Evolutionary conservation across 2,329 filamentous ascomycete genomes (phyloP), one percentile per base, ranked within the genome.

Genomic region (Trichoderma citrinoviride): DNA sequence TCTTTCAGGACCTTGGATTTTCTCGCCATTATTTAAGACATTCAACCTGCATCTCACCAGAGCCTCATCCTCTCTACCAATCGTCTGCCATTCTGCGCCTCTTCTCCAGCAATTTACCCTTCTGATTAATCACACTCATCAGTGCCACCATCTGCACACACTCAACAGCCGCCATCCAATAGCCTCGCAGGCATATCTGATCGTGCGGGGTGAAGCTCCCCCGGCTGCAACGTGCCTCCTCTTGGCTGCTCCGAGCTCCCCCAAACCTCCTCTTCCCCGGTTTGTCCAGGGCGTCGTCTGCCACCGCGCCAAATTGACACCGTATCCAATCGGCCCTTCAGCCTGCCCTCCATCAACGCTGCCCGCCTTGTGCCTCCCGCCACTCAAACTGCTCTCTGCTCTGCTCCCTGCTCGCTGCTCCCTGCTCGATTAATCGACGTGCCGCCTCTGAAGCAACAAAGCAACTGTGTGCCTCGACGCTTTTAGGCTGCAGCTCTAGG

Each of bases 271-370:
- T 10, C 49, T 40, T 37, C 43, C 33, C 12, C n/a, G n/a, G n/a
- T n/a, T n/a, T n/a, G n/a, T n/a, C n/a, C n/a, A n/a, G n/a, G n/a
- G n/a, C n/a, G n/a, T n/a, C n/a, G n/a, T 41, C 60, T 40, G 27
- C 43, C 21, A 53, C 52, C 50, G 33, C 50, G 23, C 27, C 52
- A 49, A 56, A 49, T 64, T 55, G 41, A 56, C 61, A 56, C 61
- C 55, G 61, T 56, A 64, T 70, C 71, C 73, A 73, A 76, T 76
- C 70, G 71, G 49, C 67, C 67, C 56, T 69, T 69, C 66, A 67
- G 62, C 64, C 71, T 73, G 68, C 74, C 73, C 74, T 72, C 73
- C 73, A 69, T 68, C 64, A 64, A 61, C 43, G 61, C 60, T 41
- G 55, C 41, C 50, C 27, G 37, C 29, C 50, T 43, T 64, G 49